Evolutionary conservation across 2,329 filamentous ascomycete genomes (phyloP).

Genomic region (Gnomoniopsis sp.): DNA sequence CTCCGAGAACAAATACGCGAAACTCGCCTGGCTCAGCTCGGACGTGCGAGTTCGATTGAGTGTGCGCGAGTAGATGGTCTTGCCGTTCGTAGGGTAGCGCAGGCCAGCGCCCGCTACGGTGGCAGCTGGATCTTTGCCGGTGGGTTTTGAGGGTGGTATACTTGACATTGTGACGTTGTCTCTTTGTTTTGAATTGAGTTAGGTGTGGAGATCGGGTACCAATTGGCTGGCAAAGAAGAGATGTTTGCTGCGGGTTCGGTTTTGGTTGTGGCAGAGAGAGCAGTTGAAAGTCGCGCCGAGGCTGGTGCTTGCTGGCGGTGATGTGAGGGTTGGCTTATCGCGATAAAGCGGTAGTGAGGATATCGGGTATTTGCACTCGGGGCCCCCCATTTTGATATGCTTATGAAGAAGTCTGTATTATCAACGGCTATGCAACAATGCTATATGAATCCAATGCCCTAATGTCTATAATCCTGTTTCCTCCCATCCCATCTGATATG

Average conservation of each 20-base stretch:
- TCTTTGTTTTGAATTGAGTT: neutral
- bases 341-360: neutral
- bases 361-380: neutral
- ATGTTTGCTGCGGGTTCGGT: neutral
- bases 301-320: neutral
- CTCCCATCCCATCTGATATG: neutral
- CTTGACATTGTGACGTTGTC: conserved; percentile 41
- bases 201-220: neutral
- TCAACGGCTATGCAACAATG: neutral
- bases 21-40: conserved; percentile 88
- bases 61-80: conserved; percentile 96
- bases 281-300: neutral
- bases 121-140: conserved; percentile 43
- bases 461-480: neutral
- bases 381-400: neutral
- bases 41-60: conserved; percentile 84
- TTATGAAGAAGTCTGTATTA: neutral
- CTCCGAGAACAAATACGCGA: conserved; percentile 93
- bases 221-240: neutral
- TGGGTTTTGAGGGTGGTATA: conserved; percentile 42
- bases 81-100: conserved; percentile 86
- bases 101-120: conserved; percentile 47
- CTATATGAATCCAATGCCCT: neutral
- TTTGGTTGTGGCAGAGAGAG: neutral
- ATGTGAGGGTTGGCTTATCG: conserved; percentile 5